Conservation (phyloP, 345 rosid species). For the Raphanus sativus region DNA sequence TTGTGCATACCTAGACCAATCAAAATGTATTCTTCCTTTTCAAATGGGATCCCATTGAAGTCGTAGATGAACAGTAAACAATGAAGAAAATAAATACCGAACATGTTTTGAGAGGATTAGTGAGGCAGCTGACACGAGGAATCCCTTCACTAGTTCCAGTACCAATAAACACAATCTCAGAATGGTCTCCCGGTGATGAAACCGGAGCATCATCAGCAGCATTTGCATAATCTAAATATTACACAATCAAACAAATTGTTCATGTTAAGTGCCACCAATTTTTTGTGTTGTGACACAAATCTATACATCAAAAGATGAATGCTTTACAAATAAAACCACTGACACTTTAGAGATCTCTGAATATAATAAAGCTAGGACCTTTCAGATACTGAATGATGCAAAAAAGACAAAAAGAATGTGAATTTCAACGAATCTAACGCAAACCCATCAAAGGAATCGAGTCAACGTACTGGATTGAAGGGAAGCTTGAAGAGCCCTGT, state of each 20-base stretch:
- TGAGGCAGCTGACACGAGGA: constrained; percentile 91
- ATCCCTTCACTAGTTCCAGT: constrained; percentile 98
- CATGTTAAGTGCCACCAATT: not conserved
- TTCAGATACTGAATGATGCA: not conserved
- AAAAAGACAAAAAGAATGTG: not conserved
- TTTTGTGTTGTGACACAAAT: not conserved
- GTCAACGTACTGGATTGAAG: constrained; percentile 51
- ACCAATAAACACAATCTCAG: constrained; percentile 82
- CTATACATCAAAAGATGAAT: not conserved
- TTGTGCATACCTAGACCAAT: constrained; percentile 65
- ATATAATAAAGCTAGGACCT: not conserved
- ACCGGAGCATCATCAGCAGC: constrained; percentile 31
- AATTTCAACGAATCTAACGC: not conserved
- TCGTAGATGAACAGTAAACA: not conserved
- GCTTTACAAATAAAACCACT: not conserved
- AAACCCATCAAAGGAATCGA: not conserved
- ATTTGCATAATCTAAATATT: constrained; percentile 43
- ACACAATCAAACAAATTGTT: not conserved
- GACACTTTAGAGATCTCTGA: not conserved
- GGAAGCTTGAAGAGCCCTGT: constrained; percentile 52
- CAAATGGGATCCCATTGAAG: not conserved
- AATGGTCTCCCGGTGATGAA: constrained; percentile 38
- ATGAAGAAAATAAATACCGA: constrained; percentile 45
- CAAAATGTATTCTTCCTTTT: not conserved
- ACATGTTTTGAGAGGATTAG: constrained; percentile 74